A percentile compares a stretch with the other conserved stretches of the same genome.
Conservation (phyloP, 2,329 filamentous ascomycete genomes). For the Rhinocladiella similis region DNA sequence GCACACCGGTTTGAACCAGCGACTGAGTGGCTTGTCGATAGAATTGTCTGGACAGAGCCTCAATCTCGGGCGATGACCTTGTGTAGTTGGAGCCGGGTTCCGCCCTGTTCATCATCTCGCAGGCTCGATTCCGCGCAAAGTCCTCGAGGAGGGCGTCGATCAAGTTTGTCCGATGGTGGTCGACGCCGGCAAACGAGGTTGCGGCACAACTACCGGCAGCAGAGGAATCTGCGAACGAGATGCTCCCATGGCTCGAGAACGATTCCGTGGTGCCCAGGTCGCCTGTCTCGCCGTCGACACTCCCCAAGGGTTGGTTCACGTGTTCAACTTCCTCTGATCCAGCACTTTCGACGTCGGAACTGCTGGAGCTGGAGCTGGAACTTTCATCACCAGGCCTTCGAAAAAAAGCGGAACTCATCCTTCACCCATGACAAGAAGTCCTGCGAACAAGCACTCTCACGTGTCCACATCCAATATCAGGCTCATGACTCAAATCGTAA, state of each 20-base stretch:
- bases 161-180: conserved; percentile 36
- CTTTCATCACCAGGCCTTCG: conserved; percentile 22
- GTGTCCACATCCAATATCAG: too few species aligned
- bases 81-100: conserved; percentile 40
- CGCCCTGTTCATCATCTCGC: conserved; percentile 43
- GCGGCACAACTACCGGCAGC: background rate
- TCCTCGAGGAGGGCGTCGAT: conserved; percentile 47
- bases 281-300: conserved; percentile 5
- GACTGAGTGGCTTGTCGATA: conserved; percentile 45
- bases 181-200: conserved; percentile 7
- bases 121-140: conserved; percentile 45
- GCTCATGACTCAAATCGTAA: too few species aligned
- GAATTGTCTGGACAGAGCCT: conserved; percentile 42
- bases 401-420: conserved; percentile 26
- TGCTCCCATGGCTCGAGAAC: conserved; percentile 22
- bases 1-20: conserved; percentile 42
- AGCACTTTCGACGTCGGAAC: conserved; percentile 14
- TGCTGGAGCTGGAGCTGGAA: conserved; percentile 19
- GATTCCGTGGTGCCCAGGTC: conserved; percentile 25
- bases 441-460: too few species aligned
- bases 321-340: conserved; percentile 8
- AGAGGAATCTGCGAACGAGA: conserved; percentile 18
- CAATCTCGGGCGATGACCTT: conserved; percentile 43
- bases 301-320: background rate
- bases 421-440: background rate